Percentiles rank a stretch among this genome's conserved stretches.
Evolutionary conservation across 345 rosid genomes (phyloP).

Genomic region (Ceriops decandra): DNA sequence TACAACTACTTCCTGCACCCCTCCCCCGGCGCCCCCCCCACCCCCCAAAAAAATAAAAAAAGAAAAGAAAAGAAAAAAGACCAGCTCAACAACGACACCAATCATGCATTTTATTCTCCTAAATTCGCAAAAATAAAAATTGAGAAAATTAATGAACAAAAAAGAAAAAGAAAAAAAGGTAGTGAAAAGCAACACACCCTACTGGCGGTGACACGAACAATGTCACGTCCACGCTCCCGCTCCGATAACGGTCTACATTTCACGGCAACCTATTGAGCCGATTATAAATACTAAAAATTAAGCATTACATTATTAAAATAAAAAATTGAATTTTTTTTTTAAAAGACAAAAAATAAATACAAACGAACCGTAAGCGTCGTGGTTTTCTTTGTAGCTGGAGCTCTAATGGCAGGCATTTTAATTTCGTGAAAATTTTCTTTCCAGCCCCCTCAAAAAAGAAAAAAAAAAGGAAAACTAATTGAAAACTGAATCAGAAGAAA

Average conservation of each 20-base stretch:
- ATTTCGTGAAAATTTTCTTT: not conserved
- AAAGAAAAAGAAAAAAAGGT: not conserved
- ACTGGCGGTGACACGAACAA: slow-evolving; percentile 2
- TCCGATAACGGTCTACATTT: slow-evolving; percentile 3
- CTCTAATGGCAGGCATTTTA: not conserved
- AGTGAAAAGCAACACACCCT: not conserved
- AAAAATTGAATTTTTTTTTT: not conserved
- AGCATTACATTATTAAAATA: not conserved
- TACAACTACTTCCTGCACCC: not conserved
- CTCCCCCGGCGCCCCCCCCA: too few relatives aligned
- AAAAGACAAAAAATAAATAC: not conserved
- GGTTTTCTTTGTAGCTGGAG: not conserved
- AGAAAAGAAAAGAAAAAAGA: not conserved
- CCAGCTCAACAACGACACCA: not conserved
- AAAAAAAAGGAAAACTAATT: not conserved
- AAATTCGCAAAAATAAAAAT: too few relatives aligned
- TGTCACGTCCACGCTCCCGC: not conserved
- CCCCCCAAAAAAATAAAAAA: not conserved
- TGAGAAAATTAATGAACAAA: not conserved
- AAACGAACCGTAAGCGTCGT: not conserved
- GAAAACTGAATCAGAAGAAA: not conserved
- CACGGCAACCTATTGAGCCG: not conserved
- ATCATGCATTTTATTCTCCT: not conserved
- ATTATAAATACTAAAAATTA: too few relatives aligned
- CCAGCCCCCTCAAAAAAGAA: not conserved